phyloP scores from a whole-genome alignment of 164 flowering plant species.

The Annona squamosa region DNA sequence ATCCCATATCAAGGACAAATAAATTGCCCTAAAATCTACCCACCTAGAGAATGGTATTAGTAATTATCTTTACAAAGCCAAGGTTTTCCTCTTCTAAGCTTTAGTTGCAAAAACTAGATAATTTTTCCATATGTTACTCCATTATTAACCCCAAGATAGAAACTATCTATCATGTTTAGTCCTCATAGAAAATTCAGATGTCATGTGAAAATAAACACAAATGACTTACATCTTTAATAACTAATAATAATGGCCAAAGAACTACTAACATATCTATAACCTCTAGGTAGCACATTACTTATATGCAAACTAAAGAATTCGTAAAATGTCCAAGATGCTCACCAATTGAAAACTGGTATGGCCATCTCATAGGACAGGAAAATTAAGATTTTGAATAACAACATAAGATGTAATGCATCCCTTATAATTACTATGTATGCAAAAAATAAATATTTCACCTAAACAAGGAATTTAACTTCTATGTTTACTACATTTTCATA shows the following conservation, averaged over 20 bases:
- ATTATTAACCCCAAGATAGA: slow-evolving; percentile 48
- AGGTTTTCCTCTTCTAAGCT: slow-evolving; percentile 77
- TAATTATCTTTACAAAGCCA: slow-evolving; percentile 95
- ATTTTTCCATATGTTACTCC: slow-evolving; percentile 77
- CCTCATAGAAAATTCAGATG: slow-evolving; percentile 64
- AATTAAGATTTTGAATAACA: neutral
- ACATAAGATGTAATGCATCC: neutral
- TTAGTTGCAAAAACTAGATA: slow-evolving; percentile 51
- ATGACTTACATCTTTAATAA: neutral
- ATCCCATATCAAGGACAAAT: slow-evolving; percentile 2
- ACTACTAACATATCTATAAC: neutral
- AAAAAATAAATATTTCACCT: too few relatives aligned
- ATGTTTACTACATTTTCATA: neutral
- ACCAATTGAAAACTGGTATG: neutral
- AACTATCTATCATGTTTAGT: slow-evolving; percentile 58
- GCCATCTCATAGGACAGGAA: neutral
- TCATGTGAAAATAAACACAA: slow-evolving; percentile 30
- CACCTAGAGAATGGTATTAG: slow-evolving; percentile 80
- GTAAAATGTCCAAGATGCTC: neutral
- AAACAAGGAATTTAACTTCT: too few relatives aligned
- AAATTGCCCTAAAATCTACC: slow-evolving; percentile 31
- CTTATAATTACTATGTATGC: too few relatives aligned
- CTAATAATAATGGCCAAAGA: slow-evolving; percentile 1
- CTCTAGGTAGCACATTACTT: neutral
- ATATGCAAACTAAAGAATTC: neutral